Base-by-base conservation (phyloP, 148 eudicot genomes). In the Gaultheria prostrata region DNA sequence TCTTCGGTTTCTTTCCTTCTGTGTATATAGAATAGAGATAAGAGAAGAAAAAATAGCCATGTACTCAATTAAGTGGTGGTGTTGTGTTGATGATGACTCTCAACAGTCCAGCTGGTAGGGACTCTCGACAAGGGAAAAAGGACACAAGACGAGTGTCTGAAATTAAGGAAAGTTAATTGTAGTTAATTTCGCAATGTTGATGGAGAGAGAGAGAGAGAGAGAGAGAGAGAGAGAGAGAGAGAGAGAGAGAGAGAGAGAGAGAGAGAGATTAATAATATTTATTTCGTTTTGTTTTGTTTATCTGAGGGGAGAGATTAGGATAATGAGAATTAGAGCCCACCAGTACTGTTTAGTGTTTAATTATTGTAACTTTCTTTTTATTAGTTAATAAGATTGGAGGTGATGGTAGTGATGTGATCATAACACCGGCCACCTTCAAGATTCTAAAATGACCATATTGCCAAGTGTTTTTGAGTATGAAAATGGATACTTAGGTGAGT, bases 401-500 rank as follows among this genome's bases (percentile, higher is more conserved):
- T 15, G 77, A 50, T 30, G 43, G 43, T 39, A 49, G 82, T 80
- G 83, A 80, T 80, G 76, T 18, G 83, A 80, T 80, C 59, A 77
- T 51, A 48, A 13, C 20, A 28, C 59, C 54, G 46, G 9, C 12
- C 1, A 24, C 39, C 6, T 21, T 32, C 50, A 13, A 39, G 43
- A 39, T 39, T 39, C 43, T 39, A 39, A 28, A 35, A 67, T 26
- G 56, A 28, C 46, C 11, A 65, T 8, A 48, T 65, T 80, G 76
- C 57, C 72, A 28, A 28, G 33, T 67, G 39, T 28, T 65, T 50
- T 67, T 28, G 39, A 32, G 35, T 12, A 67, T 67, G 72, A 28
- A 28, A 67, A 4, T 7, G 28, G 2, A 28, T 39, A 0, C 43
- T 67, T 67, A 26, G 18, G 72, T 30, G 35, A 35, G 8, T 15